Base-by-base conservation (phyloP, 768 basidiomycete species). In the Boletus vinaceobasis region DNA sequence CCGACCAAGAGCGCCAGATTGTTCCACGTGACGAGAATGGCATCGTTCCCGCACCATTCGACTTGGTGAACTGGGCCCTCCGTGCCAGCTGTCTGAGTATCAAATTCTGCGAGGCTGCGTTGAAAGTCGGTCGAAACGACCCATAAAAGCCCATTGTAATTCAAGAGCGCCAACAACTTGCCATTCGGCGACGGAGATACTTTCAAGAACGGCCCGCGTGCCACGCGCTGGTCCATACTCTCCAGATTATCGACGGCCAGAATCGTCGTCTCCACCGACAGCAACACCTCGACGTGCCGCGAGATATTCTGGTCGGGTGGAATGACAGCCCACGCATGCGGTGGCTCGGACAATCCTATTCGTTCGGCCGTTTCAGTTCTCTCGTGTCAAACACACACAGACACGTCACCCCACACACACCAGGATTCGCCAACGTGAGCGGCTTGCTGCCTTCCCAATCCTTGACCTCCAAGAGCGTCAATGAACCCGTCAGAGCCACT, bases 21-120 rank as follows among this genome's bases (percentile, higher is more conserved):
- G 40, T 84, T 82, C 92, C 93, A 98, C 19, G 86, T 87, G 17
- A 97, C 79, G 4, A 93, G 77, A 43, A 98, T 88, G 0, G 94
- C 93, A 71, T 99, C 95, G 65, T 93, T 93, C 1, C 95, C 95
- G 68, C 94, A 98, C 97, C 97, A 99, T 64, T 88, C 89, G 0
- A 93, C 85, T 60, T 88, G 87, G 35, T 77, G 76, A 3, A 90
- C 78, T 4, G 76, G 69, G 2, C 85, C 87, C 19, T 83, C 77
- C 0, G 79, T 81, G 7, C 77, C 82, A 31, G 81, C 78, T 27
- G 74, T 76, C 8, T 69, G 76, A 2, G 89, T 88, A 53, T 93
- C 84, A 60, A 91, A 93, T 66, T 97, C 95, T 4, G 92, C 90
- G 61, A 96, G 79, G 63, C 81, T 90, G 39, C 91, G 81, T 59